Conservation (phyloP, 2,329 filamentous ascomycete species). For the Fusarium sp. region DNA sequence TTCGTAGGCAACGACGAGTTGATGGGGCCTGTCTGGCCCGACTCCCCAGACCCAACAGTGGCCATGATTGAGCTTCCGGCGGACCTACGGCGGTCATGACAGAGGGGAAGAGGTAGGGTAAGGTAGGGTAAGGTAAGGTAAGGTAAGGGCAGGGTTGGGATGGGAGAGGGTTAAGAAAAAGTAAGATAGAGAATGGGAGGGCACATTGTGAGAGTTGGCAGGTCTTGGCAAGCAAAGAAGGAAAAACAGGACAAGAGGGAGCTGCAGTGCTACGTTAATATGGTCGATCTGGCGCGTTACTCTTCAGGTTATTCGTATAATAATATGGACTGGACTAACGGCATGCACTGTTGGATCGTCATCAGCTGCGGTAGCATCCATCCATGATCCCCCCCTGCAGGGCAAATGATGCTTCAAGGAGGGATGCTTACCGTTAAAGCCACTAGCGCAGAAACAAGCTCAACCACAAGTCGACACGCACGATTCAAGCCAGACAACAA, state of each 20-base stretch:
- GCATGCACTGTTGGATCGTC: conserved; percentile 6
- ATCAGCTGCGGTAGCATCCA: background rate
- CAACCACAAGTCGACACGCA: background rate
- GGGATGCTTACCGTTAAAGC: too few relatives aligned
- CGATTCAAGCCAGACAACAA: conserved; percentile 7
- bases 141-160: background rate
- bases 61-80: conserved; percentile 28
- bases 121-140: too few relatives aligned
- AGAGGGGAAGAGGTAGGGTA: background rate
- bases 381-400: conserved; percentile 18
- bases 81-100: conserved; percentile 29
- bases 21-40: conserved; percentile 34
- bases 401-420: conserved; percentile 11
- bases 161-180: background rate
- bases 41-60: conserved; percentile 8
- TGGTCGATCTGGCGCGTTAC: conserved; percentile 8
- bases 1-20: conserved; percentile 25
- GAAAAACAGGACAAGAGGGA: background rate
- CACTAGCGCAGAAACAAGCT: conserved; percentile 3
- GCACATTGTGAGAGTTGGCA: background rate
- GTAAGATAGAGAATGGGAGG: background rate
- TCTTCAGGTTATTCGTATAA: background rate
- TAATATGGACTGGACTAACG: background rate
- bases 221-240: background rate
- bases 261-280: conserved; percentile 8